Percentiles rank a stretch among this genome's conserved stretches.
phyloP scores from a whole-genome alignment of 192 early-diverging fungal species.

The Linnemannia zychae region DNA sequence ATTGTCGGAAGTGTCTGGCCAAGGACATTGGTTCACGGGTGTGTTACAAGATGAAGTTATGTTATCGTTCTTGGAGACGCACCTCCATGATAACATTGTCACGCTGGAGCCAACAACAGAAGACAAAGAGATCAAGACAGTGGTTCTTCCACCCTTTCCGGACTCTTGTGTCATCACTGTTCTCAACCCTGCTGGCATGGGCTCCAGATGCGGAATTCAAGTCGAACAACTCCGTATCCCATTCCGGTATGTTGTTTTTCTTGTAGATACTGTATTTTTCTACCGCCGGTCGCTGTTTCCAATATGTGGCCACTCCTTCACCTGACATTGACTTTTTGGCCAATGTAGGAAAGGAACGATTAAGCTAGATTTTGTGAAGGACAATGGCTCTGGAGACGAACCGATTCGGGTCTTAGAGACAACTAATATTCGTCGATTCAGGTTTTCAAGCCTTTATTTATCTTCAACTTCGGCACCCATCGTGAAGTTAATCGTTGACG shows the following conservation, averaged over 20 bases:
- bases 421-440: conserved; percentile 74
- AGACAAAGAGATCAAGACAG: background rate
- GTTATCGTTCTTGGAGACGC: conserved; percentile 62
- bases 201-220: conserved; percentile 73
- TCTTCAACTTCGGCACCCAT: background rate
- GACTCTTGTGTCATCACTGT: conserved; percentile 69
- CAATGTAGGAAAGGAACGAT: conserved; percentile 46
- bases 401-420: conserved; percentile 66
- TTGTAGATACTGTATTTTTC: background rate
- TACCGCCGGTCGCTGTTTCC: too few species aligned
- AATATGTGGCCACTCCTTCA: background rate
- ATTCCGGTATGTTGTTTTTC: conserved; percentile 61
- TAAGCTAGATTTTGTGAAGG: conserved; percentile 14
- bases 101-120: background rate
- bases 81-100: conserved; percentile 36
- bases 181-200: conserved; percentile 76
- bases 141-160: conserved; percentile 59
- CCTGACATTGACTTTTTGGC: background rate
- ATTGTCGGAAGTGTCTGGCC: conserved; percentile 69
- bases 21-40: conserved; percentile 79
- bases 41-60: conserved; percentile 67
- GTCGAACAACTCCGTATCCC: conserved; percentile 77
- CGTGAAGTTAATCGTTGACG: conserved; percentile 34
- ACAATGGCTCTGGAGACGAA: conserved; percentile 24
- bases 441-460: conserved; percentile 65